Evolutionary conservation across 495 filamentous ascomycete genomes (phyloP), one percentile per base, ranked within the genome.

Genomic region (Apiosordaria backusii): DNA sequence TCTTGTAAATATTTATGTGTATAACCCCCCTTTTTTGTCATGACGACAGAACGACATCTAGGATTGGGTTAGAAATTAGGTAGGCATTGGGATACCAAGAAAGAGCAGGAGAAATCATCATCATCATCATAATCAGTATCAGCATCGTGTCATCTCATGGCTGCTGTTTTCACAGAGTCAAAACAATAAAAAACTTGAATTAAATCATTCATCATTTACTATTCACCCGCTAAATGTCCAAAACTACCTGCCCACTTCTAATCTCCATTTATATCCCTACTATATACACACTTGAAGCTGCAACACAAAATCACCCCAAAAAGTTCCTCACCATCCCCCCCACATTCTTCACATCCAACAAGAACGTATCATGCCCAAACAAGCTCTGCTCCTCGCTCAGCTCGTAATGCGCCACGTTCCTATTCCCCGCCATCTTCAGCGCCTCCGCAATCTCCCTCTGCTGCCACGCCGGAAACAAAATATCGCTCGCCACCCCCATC

Each of bases 401-500:
- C 75, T 99, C 96, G 9, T 92, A 84, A 79, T 99, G 92, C 62
- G 87, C 87, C 1, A 98, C 92, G 10, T 79, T 86, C 63, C 83
- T 78, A 70, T 97, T 98, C 2, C 96, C 95, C 0, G 84, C 83
- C 27, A 81, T 83, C 62, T 87, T 84, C 68, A 99, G 78, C 1
- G 96, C 90, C 72, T 92, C 87, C 2, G 95, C 96, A 68, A 98
- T 88, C 77, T 99, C 95, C 50, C 91, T 86, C 80, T 99, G 95
- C 78, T 99, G 95, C 94, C 95, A 99, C 1, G 96, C 92, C 1
- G 95, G 95, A 80, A 99, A 99, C 50, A 99, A 80, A 64, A 97
- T 98, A 74, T 99, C 95, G 72, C 92, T 97, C 1, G 92, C 92
- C 10, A 98, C 95, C 21, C 95, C 95, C 81, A 99, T 88, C 3